Base-by-base conservation (phyloP, 1,139 yeast species). In the Kurtzmaniella natalensis region DNA sequence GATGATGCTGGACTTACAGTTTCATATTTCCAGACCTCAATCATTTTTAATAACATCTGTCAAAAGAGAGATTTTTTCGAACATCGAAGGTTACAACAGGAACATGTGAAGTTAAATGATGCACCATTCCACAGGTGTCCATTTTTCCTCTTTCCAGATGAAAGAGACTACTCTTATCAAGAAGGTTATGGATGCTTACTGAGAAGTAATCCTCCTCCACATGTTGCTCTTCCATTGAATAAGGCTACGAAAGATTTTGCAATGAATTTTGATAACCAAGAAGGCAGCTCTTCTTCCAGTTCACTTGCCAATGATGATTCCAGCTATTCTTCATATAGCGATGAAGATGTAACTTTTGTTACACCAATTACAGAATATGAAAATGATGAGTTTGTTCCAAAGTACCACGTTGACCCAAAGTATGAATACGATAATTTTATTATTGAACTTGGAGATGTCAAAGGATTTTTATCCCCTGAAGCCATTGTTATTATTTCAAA, bases 71-170 rank as follows among this genome's bases (percentile, higher is more conserved):
- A 78, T 33, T 73, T 70, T 49, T 53, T 55, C 1, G 64, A 64
- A 7, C 72, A 72, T 30, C 59, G 77, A 37, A 53, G 53, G 8
- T 51, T 59, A 14, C 96, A 88, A 53, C 81, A 81, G 37, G 64
- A 65, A 5, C 94, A 85, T 53, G 61, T 88, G 2, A 61, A 75
- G 17, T 46, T 64, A 9, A 84, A 85, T 48, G 98, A 92, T 61
- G 84, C 86, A 0, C 89, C 95, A 0, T 87, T 76, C 44, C 94
- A 85, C 45, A 61, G 98, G 35, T 64, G 78, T 16, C 81, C 94
- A 0, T 88, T 87, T 50, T 54, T 89, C 24, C 56, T 89, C 13
- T 72, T 72, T 7, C 68, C 66, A 9, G 68, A 71, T 14, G 58
- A 62, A 14, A 65, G 78, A 37, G 67, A 70, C 34, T 51, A 57